Conservation (phyloP, 2,329 filamentous ascomycete genomes). For the Penicillium concentricum region DNA sequence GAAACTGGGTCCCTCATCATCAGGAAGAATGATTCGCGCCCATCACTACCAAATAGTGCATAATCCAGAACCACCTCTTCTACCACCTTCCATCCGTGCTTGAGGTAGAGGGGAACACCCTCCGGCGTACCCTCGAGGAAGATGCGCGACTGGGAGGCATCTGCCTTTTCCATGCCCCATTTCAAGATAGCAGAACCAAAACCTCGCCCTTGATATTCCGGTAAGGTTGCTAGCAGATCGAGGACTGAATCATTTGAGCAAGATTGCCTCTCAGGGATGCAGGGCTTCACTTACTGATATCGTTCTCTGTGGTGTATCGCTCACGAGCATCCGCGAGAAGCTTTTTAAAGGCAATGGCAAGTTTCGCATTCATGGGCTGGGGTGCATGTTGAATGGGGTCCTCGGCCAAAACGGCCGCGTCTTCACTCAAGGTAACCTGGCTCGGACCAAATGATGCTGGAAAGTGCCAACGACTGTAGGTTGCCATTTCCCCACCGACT, state of each 20-base stretch:
- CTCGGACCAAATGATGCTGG: constrained; percentile 28
- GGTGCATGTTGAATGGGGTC: constrained; percentile 43
- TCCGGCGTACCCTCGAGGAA: constrained; percentile 54
- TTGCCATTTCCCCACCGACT: constrained; percentile 36
- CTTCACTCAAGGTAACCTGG: constrained; percentile 40
- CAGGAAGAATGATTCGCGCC: constrained; percentile 21
- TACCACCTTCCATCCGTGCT: constrained; percentile 48
- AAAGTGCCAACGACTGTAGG: constrained; percentile 52
- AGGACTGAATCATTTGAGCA: constrained; percentile 31
- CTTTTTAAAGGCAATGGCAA: constrained; percentile 21
- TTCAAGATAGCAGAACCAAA: constrained; percentile 45
- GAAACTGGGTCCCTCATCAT: constrained; percentile 28
- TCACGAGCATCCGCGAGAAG: constrained; percentile 18
- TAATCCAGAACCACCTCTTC: constrained; percentile 41
- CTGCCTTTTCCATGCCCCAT: constrained; percentile 51
- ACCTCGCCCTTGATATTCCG: constrained; percentile 48
- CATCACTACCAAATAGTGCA: constrained; percentile 25
- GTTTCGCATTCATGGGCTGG: constrained; percentile 47
- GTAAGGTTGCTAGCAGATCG: constrained; percentile 48
- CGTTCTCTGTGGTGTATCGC: constrained; percentile 20
- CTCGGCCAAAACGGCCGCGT: constrained; percentile 33
- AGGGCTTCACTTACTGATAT: constrained; percentile 23
- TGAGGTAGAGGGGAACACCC: constrained; percentile 50
- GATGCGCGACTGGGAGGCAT: constrained; percentile 43
- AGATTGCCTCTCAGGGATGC: not conserved